phyloP scores from a whole-genome alignment of 345 rosid species.

The Eucalyptus viminalis region DNA sequence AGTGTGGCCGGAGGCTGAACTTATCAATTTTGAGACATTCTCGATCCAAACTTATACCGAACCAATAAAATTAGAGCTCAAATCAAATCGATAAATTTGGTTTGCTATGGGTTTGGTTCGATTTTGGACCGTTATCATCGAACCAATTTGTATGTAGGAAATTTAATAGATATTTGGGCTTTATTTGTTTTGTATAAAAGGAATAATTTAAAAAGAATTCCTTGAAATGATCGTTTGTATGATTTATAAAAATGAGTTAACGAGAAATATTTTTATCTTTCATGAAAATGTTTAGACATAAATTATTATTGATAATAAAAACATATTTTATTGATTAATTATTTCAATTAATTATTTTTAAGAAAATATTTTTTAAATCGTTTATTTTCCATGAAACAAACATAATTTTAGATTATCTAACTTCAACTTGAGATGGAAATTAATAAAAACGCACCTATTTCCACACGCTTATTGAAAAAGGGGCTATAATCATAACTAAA shows the following conservation, averaged over 20 bases:
- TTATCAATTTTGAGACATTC: neutral
- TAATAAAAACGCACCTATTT: neutral
- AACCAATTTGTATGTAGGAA: neutral
- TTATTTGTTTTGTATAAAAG: too few relatives aligned
- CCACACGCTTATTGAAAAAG: neutral
- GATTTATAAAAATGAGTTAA: too few relatives aligned
- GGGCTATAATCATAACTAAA: neutral
- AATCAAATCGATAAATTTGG: neutral
- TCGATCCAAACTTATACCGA: neutral
- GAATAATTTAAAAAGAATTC: too few relatives aligned
- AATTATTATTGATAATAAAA: too few relatives aligned
- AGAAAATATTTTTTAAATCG: neutral
- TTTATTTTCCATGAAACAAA: fast-evolving
- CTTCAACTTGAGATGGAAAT: neutral
- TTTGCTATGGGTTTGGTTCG: neutral
- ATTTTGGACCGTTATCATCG: fast-evolving
- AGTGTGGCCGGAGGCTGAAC: fast-evolving
- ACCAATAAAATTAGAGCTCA: neutral
- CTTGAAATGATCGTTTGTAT: neutral
- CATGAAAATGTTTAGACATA: too few relatives aligned
- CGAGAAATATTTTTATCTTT: fast-evolving
- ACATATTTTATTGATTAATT: too few relatives aligned
- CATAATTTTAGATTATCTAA: neutral
- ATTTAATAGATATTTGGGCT: neutral
- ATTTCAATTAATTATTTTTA: too few relatives aligned